Evolutionary conservation across 345 rosid species (phyloP), one percentile per base, ranked within the genome.

Genomic region (Citrus hindsii): DNA sequence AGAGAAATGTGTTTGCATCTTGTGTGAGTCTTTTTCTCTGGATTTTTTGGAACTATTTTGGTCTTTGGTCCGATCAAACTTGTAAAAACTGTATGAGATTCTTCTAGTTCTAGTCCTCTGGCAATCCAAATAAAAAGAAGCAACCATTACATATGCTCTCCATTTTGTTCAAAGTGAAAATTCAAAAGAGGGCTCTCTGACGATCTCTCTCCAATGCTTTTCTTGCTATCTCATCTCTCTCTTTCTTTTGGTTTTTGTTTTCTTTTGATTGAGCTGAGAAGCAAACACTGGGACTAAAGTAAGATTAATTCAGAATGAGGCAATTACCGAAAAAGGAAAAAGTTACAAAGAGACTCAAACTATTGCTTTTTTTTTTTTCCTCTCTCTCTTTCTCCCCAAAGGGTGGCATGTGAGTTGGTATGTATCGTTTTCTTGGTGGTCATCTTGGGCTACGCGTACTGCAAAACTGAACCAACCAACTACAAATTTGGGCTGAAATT

Each of bases 1-100:
- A 79, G 75, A 67, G 68, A 67, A 67, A 73, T 71, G 56, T 48
- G 32, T 21, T 81, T 79, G 80, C 86, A 76, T 81, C 86, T 82
- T 76, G 84, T 76, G 84, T 84, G 79, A 19, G 82, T 84, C 85
- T 70, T 78, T 80, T 81, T 83, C 89, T 40, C 60, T 38, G 69
- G 88, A 83, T 83, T 81, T 88, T 84, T 77, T 78, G 65, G 74
- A 62, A 74, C 84, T 77, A 75, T 82, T 79, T 77, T 81, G 80
- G 86, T 86, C 79, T 81, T 77, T 83, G 86, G 85, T 79, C 87
- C 84, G 70, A 77, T 85, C 82, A 78, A 84, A 81, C 82, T 80
- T 60, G 21, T 56, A 22, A 22, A 67, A 63, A 59, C 66, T 76
- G 85, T 77, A 75, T 75, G 82, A 86, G 82, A 88, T 83, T 85